Base-by-base conservation (phyloP, 2,329 filamentous ascomycete genomes). In the Botrytis fragariae region DNA sequence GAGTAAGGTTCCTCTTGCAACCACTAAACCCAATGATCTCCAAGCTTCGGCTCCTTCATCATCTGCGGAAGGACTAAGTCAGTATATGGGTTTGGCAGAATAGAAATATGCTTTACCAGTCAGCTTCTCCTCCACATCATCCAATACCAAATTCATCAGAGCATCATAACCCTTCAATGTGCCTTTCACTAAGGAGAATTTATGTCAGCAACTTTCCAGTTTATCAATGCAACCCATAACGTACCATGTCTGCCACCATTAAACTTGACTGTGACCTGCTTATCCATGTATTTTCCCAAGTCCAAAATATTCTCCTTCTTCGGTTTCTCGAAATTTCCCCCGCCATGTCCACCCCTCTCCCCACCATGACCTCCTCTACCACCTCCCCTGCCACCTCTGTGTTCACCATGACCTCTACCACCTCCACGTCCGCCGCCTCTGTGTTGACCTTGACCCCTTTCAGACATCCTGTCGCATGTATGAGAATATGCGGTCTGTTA, bases 231-330 rank as follows among this genome's bases (percentile, higher is more conserved):
- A 16, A 48, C 9, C 5, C 29, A 22, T 29, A n/a, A 82, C 87
- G 75, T 81, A 96, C 94, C 93, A 86, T 98, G 94, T 74, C 95
- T 86, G 1, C 96, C 96, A 60, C 96, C 96, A 81, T 94, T 98
- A 83, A 99, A 98, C 84, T 98, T 98, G 82, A 99, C 95, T 16
- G 89, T 92, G 78, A 99, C 94, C 81, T 92, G 88, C 88, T 98
- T 97, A 83, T 99, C 94, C 92, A 97, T 94, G 84, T 98, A 99
- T 85, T 97, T 97, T 81, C 87, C 90, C 80, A 99, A 84, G 81
- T 99, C 95, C 71, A 99, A 89, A 79, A 99, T 99, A 83, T 98
- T 98, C 84, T 99, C 96, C 87, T 98, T 98, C 90, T 97, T 98
- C 75, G 94, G 93, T 79, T 91, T 89, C 84, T 97, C 93, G 75